Evolutionary conservation across 2,329 filamentous ascomycete genomes (phyloP), one percentile per base, ranked within the genome.

Genomic region (Xylaria sp.): DNA sequence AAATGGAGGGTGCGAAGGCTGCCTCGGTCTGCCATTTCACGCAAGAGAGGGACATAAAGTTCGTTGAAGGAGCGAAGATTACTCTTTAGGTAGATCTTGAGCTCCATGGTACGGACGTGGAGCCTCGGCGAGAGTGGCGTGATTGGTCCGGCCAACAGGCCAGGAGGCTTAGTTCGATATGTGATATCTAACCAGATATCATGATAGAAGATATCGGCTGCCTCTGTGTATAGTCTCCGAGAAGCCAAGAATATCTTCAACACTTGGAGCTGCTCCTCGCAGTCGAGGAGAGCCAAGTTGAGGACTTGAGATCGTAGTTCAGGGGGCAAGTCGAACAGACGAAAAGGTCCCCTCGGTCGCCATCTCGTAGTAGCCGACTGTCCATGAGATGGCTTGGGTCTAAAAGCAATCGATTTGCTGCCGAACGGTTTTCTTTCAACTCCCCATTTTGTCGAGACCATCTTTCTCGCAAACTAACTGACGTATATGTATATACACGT

Each of bases 271-370:
- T 69, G 66, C 37, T 44, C 65, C 29, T 70, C 61, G 50, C 57
- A 66, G 23, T 71, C 66, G 0, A 73, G 57, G 25, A 76, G 61
- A 4, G 72, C 63, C 1, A 74, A 47, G 23, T 50, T 63, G 8
- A 78, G 59, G 37, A 78, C 75, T 12, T 71, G 63, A 25, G 64
- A 68, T 48, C 76, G 71, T 5, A 78, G 47, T 67, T 78, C 77
- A 3, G 74, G 70, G 2, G 77, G 75, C 0, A 78, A 72, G 16
- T 77, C 72, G 42, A 77, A 74, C 44, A 76, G 76, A 8, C 72
- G 74, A 42, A 78, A 78, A 0, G 73, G 68, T 0, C 73, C 75
- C 16, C 50, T 69, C 55, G 47, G 54, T 42, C 51, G 63, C 70
- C 68, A 69, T 64, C 66, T 70, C 8, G 67, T 10, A 21, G 67